These are phyloP conservation scores for Herpetomonas muscarum DNA, from an alignment of 208 protist genomes.

Conservation along the genomic window DNA sequence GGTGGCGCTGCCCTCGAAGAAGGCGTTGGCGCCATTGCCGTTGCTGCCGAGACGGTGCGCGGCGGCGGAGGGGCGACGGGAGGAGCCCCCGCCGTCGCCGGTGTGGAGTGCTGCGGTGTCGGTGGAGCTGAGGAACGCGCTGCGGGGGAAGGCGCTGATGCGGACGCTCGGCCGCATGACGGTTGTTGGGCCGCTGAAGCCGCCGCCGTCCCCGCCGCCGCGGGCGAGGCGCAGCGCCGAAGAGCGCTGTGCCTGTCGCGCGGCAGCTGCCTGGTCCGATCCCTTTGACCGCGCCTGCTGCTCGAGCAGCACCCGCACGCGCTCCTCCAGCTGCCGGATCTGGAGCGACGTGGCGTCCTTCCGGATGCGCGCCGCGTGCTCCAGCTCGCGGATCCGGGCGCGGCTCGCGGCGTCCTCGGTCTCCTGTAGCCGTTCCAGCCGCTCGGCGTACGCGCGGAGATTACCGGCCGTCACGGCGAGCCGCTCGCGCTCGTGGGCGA, in stretches of 20 bases:
- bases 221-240: no score
- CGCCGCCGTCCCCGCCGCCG: no score
- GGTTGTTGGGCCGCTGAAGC: no score
- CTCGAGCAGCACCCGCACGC: neutral
- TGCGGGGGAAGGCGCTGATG: no score
- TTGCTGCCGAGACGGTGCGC: neutral
- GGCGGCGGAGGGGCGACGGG: no score
- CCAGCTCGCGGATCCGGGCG: constrained; percentile 12
- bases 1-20: neutral
- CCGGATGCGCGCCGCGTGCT: constrained; percentile 14
- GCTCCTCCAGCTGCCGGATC: constrained; percentile 1
- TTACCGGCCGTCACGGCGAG: neutral
- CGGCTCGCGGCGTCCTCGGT: constrained; percentile 10
- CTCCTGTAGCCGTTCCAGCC: no score
- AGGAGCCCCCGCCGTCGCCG: no score
- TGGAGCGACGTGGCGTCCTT: constrained; percentile 8
- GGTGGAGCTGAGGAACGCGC: no score
- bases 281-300: neutral
- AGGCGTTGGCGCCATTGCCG: neutral
- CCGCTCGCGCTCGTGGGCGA: neutral
- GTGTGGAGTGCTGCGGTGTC: no score
- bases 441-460: neutral
- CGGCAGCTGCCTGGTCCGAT: constrained; percentile 1
- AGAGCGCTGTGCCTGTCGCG: no score
- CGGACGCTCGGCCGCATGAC: no score